These are phyloP conservation scores for Pharus latifolius DNA, from an alignment of 176 grass and related monocot species.

Conservation along the genomic window DNA sequence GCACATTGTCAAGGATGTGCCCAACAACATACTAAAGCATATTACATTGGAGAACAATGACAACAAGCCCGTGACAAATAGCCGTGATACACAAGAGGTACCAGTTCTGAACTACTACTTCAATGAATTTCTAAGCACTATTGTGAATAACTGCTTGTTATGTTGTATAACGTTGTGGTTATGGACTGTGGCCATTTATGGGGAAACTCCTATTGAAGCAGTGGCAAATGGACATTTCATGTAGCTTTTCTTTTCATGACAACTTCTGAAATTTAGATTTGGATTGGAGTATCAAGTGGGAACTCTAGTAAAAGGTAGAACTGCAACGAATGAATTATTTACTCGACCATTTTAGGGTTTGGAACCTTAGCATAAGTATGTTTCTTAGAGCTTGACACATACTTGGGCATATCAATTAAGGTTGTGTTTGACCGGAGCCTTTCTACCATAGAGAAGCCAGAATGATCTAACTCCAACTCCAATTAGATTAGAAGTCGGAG, in stretches of 20 bases:
- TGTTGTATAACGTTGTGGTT: background rate
- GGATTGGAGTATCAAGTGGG: background rate
- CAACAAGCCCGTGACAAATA: slow-evolving; percentile 91
- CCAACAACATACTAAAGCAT: slow-evolving; percentile 84
- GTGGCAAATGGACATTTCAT: too few relatives aligned
- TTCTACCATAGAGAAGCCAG: too few relatives aligned
- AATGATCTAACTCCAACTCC: too few relatives aligned
- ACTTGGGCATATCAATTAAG: background rate
- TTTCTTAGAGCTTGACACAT: background rate
- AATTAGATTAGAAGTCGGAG: too few relatives aligned
- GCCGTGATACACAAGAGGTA: slow-evolving; percentile 96
- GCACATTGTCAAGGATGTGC: slow-evolving; percentile 92
- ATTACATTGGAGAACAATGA: slow-evolving; percentile 96
- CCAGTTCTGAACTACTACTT: too few relatives aligned
- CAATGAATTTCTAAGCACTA: too few relatives aligned
- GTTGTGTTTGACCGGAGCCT: too few relatives aligned
- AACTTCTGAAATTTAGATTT: background rate
- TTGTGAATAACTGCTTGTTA: background rate
- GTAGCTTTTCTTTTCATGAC: background rate
- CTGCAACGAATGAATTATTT: background rate
- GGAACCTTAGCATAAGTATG: background rate
- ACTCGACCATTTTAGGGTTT: background rate
- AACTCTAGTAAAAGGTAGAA: background rate
- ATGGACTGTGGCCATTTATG: background rate
- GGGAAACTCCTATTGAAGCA: background rate